Evolutionary conservation across 139 green algal genomes (phyloP), one percentile per base, ranked within the genome.

Genomic region (Haematococcus sp.): DNA sequence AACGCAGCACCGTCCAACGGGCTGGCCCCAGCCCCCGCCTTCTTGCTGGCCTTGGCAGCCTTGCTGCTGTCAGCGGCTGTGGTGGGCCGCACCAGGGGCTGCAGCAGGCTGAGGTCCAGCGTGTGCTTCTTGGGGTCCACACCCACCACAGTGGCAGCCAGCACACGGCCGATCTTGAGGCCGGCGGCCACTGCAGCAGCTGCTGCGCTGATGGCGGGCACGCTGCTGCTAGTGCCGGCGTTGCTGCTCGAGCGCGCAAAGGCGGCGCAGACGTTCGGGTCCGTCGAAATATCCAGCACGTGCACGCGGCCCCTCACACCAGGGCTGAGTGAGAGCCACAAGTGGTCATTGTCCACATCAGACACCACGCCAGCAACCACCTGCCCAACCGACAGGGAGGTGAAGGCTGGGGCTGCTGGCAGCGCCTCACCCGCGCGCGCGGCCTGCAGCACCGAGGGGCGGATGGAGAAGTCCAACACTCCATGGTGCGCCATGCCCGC

Each of bases 51-150:
- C 40, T 49, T 7, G 11, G 7, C 40, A 11, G 40, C 40, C 11
- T 49, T 49, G 40, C 7, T 11, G 11, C 7, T 11, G 7, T 11
- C 40, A 49, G n/a, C n/a, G n/a, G 40, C 40, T 49, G 40, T 49
- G 40, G 7, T 49, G 40, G 40, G 40, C 7, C 40, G 40, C 11
- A 49, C 40, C 40, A 51, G 5, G 33, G 60, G 35, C 22, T 46
- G 66, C 28, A 72, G 46, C 25, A 89, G 59, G 0, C 70, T 78
- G 19, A 94, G 71, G 75, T 93, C 87, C 33, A 93, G 52, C 4
- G 56, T 64, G 17, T 85, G 77, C 3, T 73, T 61, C n/a, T 68
- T 65, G 4, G 31, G 17, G 44, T 88, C 82, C 28, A 86, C 78
- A 30, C 63, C 33, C 31, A 82, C 25, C 22, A 87, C 69, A 20